Evolutionary conservation across 305 asterid genomes (phyloP).

Genomic region (Fraxinus paxiana): DNA sequence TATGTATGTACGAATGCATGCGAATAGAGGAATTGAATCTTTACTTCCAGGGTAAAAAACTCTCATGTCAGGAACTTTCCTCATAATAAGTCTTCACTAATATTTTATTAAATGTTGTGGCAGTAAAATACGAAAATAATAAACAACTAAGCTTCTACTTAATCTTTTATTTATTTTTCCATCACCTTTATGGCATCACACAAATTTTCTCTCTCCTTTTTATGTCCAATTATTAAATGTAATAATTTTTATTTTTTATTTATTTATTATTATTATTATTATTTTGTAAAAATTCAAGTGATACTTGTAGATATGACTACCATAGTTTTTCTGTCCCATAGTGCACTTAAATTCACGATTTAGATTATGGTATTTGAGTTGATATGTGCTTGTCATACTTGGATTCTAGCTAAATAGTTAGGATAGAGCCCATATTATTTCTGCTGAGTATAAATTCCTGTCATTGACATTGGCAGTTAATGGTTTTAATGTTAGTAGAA

Average conservation of each 20-base stretch:
- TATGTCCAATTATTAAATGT: neutral
- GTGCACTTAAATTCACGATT: neutral
- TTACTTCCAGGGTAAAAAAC: neutral
- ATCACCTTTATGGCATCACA: neutral
- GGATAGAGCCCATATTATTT: slow-evolving; percentile 15
- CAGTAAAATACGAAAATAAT: neutral
- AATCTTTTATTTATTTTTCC: neutral
- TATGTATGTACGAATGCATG: neutral
- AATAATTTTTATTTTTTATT: neutral
- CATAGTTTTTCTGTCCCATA: neutral
- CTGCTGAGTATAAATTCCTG: slow-evolving; percentile 14
- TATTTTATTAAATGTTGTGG: neutral
- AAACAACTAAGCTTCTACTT: neutral
- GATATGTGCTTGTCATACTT: neutral
- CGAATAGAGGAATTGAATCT: neutral
- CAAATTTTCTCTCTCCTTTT: neutral
- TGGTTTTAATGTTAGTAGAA: slow-evolving; percentile 15
- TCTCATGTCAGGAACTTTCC: neutral
- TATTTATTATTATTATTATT: too few relatives aligned
- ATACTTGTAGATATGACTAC: neutral
- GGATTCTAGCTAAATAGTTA: slow-evolving; percentile 17
- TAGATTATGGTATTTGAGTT: neutral
- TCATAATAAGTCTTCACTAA: neutral
- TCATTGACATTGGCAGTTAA: slow-evolving; percentile 8
- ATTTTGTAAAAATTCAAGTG: neutral